A percentile compares a stretch with the other conserved stretches of the same genome.
phyloP scores from a whole-genome alignment of 2,329 filamentous ascomycete species.

The Xylaria sp. region DNA sequence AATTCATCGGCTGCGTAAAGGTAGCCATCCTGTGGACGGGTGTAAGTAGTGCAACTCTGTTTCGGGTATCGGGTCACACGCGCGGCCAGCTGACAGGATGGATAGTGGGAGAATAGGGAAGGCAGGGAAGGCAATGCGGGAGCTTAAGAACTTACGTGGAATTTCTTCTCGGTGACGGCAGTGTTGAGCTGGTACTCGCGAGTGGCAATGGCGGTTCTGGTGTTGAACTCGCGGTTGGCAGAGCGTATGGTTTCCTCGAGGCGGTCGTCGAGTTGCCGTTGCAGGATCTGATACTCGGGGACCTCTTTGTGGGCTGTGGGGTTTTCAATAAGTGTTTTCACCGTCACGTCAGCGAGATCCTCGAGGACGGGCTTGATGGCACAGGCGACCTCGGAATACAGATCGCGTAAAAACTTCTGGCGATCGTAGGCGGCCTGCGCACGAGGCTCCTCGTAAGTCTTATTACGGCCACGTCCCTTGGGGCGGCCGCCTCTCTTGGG shows the following conservation, averaged over 20 bases:
- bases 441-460: slow-evolving; percentile 65
- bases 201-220: slow-evolving; percentile 50
- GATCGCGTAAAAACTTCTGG: slow-evolving; percentile 73
- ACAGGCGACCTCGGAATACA: slow-evolving; percentile 71
- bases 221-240: slow-evolving; percentile 50
- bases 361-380: slow-evolving; percentile 72
- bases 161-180: slow-evolving; percentile 55
- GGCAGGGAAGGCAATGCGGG: neutral
- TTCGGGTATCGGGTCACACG: slow-evolving; percentile 16
- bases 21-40: slow-evolving; percentile 44
- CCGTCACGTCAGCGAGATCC: slow-evolving; percentile 70
- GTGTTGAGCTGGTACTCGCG: slow-evolving; percentile 52
- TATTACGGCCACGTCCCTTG: slow-evolving; percentile 60
- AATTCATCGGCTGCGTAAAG: slow-evolving; percentile 47
- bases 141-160: slow-evolving; percentile 52
- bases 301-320: slow-evolving; percentile 64
- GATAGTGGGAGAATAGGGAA: slow-evolving; percentile 24
- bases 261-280: slow-evolving; percentile 62
- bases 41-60: slow-evolving; percentile 38
- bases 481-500: slow-evolving; percentile 49
- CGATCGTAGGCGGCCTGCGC: slow-evolving; percentile 71
- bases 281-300: slow-evolving; percentile 64
- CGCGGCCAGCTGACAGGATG: slow-evolving; percentile 22
- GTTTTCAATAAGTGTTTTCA: slow-evolving; percentile 67
- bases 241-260: slow-evolving; percentile 49